Base-by-base conservation (phyloP, 2,329 filamentous ascomycete genomes). In the Aspergillus sergii region DNA sequence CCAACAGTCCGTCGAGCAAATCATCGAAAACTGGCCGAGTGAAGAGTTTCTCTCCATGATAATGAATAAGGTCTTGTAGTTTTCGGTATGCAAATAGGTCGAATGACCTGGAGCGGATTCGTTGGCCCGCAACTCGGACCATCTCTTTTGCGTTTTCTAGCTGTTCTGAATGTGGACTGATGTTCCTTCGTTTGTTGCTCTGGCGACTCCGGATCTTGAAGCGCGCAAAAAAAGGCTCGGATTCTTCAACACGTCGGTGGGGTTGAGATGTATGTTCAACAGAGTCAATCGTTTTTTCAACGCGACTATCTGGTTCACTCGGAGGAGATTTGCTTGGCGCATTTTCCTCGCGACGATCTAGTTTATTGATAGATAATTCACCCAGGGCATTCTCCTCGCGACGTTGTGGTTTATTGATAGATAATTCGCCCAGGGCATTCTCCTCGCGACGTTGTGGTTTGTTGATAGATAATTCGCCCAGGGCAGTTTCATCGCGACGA, bases 21-120 rank as follows among this genome's bases (percentile, higher is more conserved):
- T 51, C 48, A 51, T 51, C 48, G n/a, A 51, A 51, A 9, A 32
- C 28, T 16, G 28, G 9, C 26, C n/a, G 48, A 32, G 30, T n/a
- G 26, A 51, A 32, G 14, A 51, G 26, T n/a, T 32, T 32, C 26
- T n/a, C 48, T 9, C 28, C 48, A 12, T 51, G 48, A 12, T n/a
- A 32, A 19, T 76, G 72, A 64, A 81, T 76, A 19, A 81, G 65
- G 5, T 72, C 72, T 62, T 81, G 79, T 6, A 82, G 66, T 62
- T 80, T 80, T 9, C 79, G 75, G 62, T 80, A 81, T 30, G 77
- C 79, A 45, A 76, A 75, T 23, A 80, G 75, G 58, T 80, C 79
- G 64, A 81, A 75, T 3, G 69, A 71, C 30, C 73, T 72, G 0
- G 74, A 70, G 23, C 67, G 69, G 34, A 81, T 79, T 32, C 75